Evolutionary conservation across 2,329 filamentous ascomycete genomes (phyloP), one percentile per base, ranked within the genome.

Genomic region (Penicillium sp.): DNA sequence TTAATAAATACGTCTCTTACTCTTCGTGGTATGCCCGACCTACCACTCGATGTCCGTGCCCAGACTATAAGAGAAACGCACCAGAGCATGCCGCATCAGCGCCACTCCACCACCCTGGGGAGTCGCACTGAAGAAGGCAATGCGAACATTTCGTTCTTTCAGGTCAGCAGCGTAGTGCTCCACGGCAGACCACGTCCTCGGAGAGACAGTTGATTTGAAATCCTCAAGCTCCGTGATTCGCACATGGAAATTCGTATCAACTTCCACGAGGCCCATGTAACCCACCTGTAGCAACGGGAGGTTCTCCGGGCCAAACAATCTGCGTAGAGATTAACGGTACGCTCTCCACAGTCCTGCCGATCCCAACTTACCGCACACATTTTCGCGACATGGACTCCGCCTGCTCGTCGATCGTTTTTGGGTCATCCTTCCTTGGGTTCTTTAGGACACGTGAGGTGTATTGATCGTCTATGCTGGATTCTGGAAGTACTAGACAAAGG

Each of bases 41-140:
- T 82, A 92, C 90, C 90, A 94, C 54, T 82, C 85, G 63, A 89
- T 78, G 58, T 92, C 82, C 1, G 91, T 84, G 1, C 83, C 87
- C 43, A 90, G 69, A 3, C 85, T 76, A 53, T 84, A 81, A 25
- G 87, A 82, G 66, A 92, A 89, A 50, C 90, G 82, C 45, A 92
- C 83, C 27, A 93, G 74, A 11, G 89, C 88, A 70, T 93, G 89
- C 25, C 89, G 81, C 89, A 93, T 93, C 48, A 92, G 77, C 5
- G 89, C 89, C 8, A 93, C 89, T 41, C 89, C 89, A 48, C 89
- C 89, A n/a, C 89, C 89, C 67, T 92, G 89, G 1, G 89, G 89
- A 1, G 89, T 92, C 51, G 85, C 85, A 68, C 87, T 91, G 79
- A 92, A 92, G 74, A 91, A 92, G 1, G 88, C 89, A 63, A 92